Percentiles rank a stretch among this genome's conserved stretches.
phyloP scores from a whole-genome alignment of 2,329 filamentous ascomycete species.

The Penicillium sp. region DNA sequence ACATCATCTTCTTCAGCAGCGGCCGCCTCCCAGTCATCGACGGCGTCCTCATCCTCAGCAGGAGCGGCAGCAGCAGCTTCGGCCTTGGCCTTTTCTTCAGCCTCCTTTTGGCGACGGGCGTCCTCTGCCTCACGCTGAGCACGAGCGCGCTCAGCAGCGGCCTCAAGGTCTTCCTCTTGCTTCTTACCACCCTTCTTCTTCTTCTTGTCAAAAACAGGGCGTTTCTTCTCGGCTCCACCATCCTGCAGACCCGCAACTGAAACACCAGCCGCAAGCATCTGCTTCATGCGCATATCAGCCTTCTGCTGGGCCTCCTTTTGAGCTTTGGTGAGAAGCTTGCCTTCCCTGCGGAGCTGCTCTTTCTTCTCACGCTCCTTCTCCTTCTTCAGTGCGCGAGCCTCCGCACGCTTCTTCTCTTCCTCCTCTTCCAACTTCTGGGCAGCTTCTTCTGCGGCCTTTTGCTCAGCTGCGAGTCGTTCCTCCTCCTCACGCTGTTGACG shows the following conservation, averaged over 20 bases:
- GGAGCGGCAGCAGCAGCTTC: conserved; percentile 67
- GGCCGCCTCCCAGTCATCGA: conserved; percentile 85
- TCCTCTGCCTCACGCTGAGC: conserved; percentile 55
- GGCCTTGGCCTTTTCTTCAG: conserved; percentile 76
- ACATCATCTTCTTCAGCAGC: conserved; percentile 75
- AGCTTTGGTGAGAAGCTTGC: conserved; percentile 54
- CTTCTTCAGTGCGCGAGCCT: conserved; percentile 51
- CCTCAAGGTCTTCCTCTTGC: conserved; percentile 59
- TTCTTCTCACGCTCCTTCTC: conserved; percentile 57
- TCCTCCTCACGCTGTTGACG: conserved; percentile 52
- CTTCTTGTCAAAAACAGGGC: conserved; percentile 71
- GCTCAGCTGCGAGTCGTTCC: conserved; percentile 45
- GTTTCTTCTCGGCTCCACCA: conserved; percentile 70
- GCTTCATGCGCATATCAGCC: conserved; percentile 54
- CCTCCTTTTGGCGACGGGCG: conserved; percentile 67
- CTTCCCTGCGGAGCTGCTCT: conserved; percentile 53
- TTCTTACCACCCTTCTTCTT: conserved; percentile 75
- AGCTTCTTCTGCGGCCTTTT: conserved; percentile 43
- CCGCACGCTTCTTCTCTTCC: conserved; percentile 42
- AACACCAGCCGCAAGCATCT: conserved; percentile 53
- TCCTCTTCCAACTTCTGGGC: neutral
- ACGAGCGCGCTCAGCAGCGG: conserved; percentile 52
- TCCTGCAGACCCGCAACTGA: conserved; percentile 51
- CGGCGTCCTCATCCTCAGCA: conserved; percentile 56
- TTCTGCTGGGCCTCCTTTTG: conserved; percentile 53